Conservation (phyloP, 768 basidiomycete species). For the Trametes elegans region DNA sequence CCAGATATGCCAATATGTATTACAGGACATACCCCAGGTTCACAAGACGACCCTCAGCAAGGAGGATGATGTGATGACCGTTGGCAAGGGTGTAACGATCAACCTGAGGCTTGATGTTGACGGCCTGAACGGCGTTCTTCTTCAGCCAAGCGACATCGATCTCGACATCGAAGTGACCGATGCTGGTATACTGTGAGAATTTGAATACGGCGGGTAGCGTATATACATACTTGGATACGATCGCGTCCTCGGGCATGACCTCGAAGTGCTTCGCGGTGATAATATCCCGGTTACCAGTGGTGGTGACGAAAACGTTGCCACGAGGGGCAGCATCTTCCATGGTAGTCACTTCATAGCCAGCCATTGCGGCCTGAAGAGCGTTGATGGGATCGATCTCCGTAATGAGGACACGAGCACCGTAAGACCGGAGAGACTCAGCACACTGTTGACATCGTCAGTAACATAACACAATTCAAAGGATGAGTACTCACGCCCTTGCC, state of each 20-base stretch:
- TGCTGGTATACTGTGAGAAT: slow-evolving; percentile 42
- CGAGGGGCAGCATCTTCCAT: slow-evolving; percentile 96
- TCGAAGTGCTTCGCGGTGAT: slow-evolving; percentile 89
- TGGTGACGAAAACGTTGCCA: slow-evolving; percentile 93
- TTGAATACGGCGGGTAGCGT: neutral
- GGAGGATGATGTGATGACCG: slow-evolving; percentile 94
- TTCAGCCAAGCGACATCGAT: slow-evolving; percentile 99
- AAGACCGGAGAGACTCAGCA: slow-evolving; percentile 95
- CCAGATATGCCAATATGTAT: neutral
- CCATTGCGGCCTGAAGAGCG: slow-evolving; percentile 99
- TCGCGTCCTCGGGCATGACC: slow-evolving; percentile 97
- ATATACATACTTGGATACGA: slow-evolving; percentile 85
- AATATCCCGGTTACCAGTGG: slow-evolving; percentile 98
- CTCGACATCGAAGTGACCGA: slow-evolving; percentile 84
- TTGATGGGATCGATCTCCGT: slow-evolving; percentile 99
- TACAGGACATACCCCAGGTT: slow-evolving; percentile 77
- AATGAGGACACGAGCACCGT: slow-evolving; percentile 93
- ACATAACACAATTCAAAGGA: neutral
- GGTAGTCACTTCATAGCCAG: slow-evolving; percentile 96
- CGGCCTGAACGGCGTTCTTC: slow-evolving; percentile 75
- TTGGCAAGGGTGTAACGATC: slow-evolving; percentile 93
- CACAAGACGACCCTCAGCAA: slow-evolving; percentile 98
- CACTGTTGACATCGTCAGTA: slow-evolving; percentile 55
- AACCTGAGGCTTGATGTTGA: slow-evolving; percentile 98
- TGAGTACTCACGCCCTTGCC: slow-evolving; percentile 87